Evolutionary conservation across 2,329 filamentous ascomycete genomes (phyloP).

Genomic region (Trichoderma semiorbis): DNA sequence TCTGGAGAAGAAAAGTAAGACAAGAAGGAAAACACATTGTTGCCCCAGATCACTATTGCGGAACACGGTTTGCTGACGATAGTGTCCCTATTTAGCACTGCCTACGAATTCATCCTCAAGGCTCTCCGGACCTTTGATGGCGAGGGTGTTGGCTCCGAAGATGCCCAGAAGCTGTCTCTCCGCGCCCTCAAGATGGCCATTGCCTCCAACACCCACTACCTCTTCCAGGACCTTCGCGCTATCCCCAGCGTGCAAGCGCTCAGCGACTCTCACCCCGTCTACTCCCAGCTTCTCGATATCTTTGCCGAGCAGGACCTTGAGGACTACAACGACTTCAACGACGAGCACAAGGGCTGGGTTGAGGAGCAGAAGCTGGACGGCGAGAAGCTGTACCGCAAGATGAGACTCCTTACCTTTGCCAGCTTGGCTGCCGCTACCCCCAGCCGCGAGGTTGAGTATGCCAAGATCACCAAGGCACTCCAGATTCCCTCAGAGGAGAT

Average conservation of each 20-base stretch:
- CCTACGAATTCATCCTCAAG: constrained; percentile 66
- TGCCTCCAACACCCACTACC: constrained; percentile 55
- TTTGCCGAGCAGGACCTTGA: constrained; percentile 93
- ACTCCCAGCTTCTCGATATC: constrained; percentile 91
- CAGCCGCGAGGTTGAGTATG: constrained; percentile 84
- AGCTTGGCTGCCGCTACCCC: constrained; percentile 81
- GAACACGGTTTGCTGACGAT: not conserved
- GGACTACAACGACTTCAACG: constrained; percentile 92
- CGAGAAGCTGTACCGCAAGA: constrained; percentile 82
- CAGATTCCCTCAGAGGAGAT: constrained; percentile 81
- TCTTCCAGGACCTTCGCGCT: constrained; percentile 77
- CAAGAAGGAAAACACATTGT: not conserved
- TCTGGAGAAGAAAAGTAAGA: constrained; percentile 73
- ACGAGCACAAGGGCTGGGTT: constrained; percentile 83
- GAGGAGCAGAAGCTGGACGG: constrained; percentile 71
- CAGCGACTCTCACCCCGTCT: constrained; percentile 75
- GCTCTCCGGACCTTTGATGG: constrained; percentile 59
- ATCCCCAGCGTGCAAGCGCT: constrained; percentile 84
- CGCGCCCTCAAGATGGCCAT: constrained; percentile 55
- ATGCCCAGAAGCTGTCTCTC: constrained; percentile 58
- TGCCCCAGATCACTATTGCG: not conserved
- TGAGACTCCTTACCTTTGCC: constrained; percentile 90
- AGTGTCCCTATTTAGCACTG: constrained; percentile 40
- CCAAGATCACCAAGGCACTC: constrained; percentile 76
- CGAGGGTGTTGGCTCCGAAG: constrained; percentile 54